Conservation (phyloP, 306 rosid species). For the Quercus glauca region DNA sequence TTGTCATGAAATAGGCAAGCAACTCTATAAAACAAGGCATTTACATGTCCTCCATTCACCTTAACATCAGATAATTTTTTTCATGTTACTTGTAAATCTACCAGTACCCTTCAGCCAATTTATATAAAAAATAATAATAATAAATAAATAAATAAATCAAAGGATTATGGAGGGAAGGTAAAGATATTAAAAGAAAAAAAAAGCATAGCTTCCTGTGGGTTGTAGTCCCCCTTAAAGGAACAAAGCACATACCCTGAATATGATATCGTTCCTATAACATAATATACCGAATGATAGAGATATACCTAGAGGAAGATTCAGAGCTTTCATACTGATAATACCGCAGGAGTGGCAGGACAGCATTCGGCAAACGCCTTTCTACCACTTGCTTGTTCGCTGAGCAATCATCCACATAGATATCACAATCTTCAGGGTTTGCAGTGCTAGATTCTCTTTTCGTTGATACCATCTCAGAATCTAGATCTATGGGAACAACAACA, state of each 20-base stretch:
- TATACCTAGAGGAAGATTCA: constrained; percentile 93
- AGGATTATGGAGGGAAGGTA: neutral
- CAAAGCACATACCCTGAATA: neutral
- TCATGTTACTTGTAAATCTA: neutral
- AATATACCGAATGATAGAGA: constrained; percentile 21
- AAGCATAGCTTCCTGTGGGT: constrained; percentile 5
- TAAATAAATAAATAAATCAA: neutral
- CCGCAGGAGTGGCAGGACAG: constrained; percentile 83
- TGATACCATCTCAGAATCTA: constrained; percentile 36
- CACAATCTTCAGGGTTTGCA: constrained; percentile 49
- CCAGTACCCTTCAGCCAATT: neutral
- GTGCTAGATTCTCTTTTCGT: constrained; percentile 43
- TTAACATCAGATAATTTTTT: neutral
- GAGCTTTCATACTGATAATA: constrained; percentile 93
- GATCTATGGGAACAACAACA: constrained; percentile 35
- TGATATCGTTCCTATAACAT: neutral
- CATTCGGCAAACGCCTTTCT: constrained; percentile 74
- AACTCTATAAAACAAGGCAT: neutral
- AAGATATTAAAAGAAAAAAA: neutral
- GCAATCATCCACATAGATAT: constrained; percentile 52
- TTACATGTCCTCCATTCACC: neutral
- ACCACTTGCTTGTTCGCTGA: constrained; percentile 56
- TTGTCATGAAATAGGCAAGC: neutral
- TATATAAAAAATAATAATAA: neutral
- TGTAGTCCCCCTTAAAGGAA: neutral